phyloP scores from a whole-genome alignment of 768 basidiomycete species.

The Mycena vulgaris region DNA sequence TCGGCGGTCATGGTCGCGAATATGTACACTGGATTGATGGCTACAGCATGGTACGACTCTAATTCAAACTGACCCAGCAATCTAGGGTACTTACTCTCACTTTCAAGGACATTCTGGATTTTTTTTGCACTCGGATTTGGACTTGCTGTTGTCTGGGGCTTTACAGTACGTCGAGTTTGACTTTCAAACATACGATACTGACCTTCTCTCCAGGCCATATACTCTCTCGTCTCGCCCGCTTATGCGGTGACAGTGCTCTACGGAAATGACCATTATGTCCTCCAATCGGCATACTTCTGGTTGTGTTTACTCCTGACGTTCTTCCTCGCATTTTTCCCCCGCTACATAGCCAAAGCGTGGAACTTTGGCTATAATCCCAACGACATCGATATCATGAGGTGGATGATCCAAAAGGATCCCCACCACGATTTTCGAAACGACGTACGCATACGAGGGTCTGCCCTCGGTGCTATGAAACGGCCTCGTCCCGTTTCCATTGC shows the following conservation, averaged over 20 bases:
- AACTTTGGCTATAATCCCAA: constrained; percentile 79
- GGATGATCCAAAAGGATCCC: constrained; percentile 78
- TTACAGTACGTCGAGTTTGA: constrained; percentile 69
- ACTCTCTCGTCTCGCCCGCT: constrained; percentile 84
- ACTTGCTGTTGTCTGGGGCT: constrained; percentile 81
- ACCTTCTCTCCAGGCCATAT: constrained; percentile 72
- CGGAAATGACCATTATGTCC: constrained; percentile 87
- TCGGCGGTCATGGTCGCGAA: constrained; percentile 85
- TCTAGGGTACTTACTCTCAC: background rate
- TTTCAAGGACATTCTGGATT: constrained; percentile 74
- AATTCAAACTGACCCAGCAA: background rate
- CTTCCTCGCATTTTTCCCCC: constrained; percentile 83
- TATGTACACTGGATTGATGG: constrained; percentile 91
- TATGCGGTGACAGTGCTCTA: constrained; percentile 81
- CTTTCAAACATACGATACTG: constrained; percentile 1
- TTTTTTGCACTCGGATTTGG: constrained; percentile 89
- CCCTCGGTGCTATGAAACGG: constrained; percentile 50
- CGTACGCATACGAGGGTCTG: constrained; percentile 44
- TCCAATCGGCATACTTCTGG: constrained; percentile 92
- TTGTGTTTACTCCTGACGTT: constrained; percentile 82
- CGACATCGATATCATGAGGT: constrained; percentile 89
- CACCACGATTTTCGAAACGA: constrained; percentile 67
- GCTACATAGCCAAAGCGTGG: constrained; percentile 84
- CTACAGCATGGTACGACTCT: constrained; percentile 70
- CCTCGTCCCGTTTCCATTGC: constrained; percentile 38